Percentiles rank a stretch among this genome's conserved stretches.
phyloP scores from a whole-genome alignment of 2,329 filamentous ascomycete species.

The Penicillium frequentans region DNA sequence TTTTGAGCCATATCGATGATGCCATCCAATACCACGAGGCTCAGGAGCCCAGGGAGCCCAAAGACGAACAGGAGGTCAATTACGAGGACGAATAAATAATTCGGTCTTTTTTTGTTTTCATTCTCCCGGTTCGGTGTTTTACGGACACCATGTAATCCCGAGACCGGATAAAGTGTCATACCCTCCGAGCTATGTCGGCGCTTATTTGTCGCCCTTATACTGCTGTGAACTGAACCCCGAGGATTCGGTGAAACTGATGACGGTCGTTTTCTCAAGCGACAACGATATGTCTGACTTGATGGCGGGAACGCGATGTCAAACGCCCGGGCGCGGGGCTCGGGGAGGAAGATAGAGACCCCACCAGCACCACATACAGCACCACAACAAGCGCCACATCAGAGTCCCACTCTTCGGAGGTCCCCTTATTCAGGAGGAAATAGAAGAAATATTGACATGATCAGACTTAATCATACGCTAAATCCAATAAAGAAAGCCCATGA shows the following conservation, averaged over 20 bases:
- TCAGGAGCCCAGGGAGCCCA: constrained; percentile 83
- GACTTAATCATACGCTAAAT: background rate
- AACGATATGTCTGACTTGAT: background rate
- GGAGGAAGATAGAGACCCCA: background rate
- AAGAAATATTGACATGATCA: background rate
- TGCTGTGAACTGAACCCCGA: background rate
- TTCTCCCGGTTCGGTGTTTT: background rate
- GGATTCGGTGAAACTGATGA: background rate
- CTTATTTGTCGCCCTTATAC: background rate
- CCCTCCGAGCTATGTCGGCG: background rate
- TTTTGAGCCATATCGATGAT: constrained; percentile 91
- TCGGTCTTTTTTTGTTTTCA: background rate
- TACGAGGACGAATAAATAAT: constrained; percentile 43
- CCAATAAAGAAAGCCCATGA: constrained; percentile 5
- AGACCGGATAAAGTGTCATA: background rate
- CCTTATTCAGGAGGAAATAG: background rate
- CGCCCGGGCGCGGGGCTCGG: background rate
- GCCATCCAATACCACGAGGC: constrained; percentile 91
- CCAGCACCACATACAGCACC: background rate
- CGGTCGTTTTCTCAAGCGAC: background rate
- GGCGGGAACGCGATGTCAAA: background rate
- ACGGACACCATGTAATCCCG: background rate
- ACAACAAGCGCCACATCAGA: background rate
- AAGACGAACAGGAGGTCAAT: constrained; percentile 60
- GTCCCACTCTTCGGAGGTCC: background rate